Base-by-base conservation (phyloP, 192 early-diverging fungal genomes). In the Polychytrium aggregatum region DNA sequence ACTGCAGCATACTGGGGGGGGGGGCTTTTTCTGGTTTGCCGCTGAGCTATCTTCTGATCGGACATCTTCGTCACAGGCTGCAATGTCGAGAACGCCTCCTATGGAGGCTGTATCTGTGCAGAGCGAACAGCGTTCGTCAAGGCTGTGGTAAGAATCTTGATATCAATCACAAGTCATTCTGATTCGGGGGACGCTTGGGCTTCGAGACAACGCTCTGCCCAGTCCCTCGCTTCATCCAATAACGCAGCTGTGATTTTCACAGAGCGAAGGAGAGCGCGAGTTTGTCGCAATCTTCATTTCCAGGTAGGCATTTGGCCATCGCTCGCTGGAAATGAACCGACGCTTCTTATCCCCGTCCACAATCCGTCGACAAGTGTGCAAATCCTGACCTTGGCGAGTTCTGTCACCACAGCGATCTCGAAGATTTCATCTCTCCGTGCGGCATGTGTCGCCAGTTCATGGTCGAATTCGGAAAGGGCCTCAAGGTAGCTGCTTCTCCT, bases 21-120 rank as follows among this genome's bases (percentile, higher is more conserved):
- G n/a, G 16, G 33, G 26, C 28, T 35, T 17, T 20, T 4, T n/a
- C 33, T 49, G 17, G 16, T 41, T 36, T 33, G 26, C n/a, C n/a
- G n/a, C n/a, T n/a, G n/a, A n/a, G n/a, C n/a, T n/a, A n/a, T n/a
- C n/a, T 49, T 41, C 48, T 49, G 20, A 49, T 3, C 31, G 17
- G 17, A 26, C 21, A 5, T 1, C 20, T 47, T 71, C 29, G 78
- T 68, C 49, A 55, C 62, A 55, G 91, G 92, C 25, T 82, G 82
- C 55, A 96, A 96, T 60, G 78, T 96, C 36, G 92, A 96, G 56
- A 92, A 84, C 58, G 86, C 88, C 20, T 83, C 85, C 14, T 92
- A 87, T 64, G 81, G 74, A 37, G 88, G 79, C 13, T 77, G 86
- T 27, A 84, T 91, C 44, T 95, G 92, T 55, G 92, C 88, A 35